Evolutionary conservation across 371 early-diverging fungal species (phyloP).

Genomic region (Fennellomyces sp.): DNA sequence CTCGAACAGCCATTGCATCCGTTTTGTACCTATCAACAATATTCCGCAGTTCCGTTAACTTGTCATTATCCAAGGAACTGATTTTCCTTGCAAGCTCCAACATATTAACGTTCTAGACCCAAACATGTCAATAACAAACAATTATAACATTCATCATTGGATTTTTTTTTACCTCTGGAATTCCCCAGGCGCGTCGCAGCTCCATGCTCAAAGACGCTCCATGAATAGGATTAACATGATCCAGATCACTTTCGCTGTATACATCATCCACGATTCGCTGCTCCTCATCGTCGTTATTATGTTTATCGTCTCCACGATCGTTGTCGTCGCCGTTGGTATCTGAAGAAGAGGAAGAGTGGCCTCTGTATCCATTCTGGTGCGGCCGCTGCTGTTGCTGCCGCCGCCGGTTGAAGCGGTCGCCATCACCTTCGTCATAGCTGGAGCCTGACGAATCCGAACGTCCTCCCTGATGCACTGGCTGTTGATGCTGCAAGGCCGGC

Average conservation of each 20-base stretch:
- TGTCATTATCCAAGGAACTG: conserved; percentile 22
- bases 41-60: conserved; percentile 28
- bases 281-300: conserved; percentile 6
- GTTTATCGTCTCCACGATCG: not conserved
- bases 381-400: not conserved
- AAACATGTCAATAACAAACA: not conserved
- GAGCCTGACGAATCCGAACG: not conserved
- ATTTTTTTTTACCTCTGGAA: conserved; percentile 34
- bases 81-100: conserved; percentile 39
- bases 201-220: conserved; percentile 21
- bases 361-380: conserved; percentile 5
- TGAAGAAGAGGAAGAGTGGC: not conserved
- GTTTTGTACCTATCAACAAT: conserved; percentile 29
- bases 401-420: not conserved
- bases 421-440: not conserved
- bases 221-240: conserved; percentile 36
- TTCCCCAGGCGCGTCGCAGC: conserved; percentile 40
- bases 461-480: not conserved
- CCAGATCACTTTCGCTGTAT: conserved; percentile 38
- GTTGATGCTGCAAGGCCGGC: conserved; percentile 3
- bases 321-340: conserved; percentile 3
- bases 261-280: conserved; percentile 19
- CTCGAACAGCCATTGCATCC: conserved; percentile 24
- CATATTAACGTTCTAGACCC: conserved; percentile 38
- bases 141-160: not conserved